Conservation (phyloP, 192 early-diverging fungal species). For the Spizellomyces sp. region DNA sequence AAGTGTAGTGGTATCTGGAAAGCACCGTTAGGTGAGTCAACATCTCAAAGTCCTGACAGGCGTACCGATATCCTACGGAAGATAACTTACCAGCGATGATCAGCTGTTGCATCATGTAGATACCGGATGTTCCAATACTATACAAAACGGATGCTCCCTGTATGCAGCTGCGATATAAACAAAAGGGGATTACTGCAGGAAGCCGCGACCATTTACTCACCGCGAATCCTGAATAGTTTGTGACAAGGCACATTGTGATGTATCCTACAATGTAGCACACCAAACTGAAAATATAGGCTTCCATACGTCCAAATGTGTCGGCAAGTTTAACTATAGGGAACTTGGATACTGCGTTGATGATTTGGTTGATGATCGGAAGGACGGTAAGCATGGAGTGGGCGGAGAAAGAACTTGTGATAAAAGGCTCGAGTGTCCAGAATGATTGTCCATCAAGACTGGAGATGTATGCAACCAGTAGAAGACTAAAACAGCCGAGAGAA, state of each 20-base stretch:
- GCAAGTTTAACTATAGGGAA: constrained; percentile 9
- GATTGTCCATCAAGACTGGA: neutral
- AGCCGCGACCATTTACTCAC: neutral
- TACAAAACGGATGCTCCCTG: constrained; percentile 2
- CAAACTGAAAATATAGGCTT: constrained; percentile 3
- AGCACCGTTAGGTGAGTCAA: too few species aligned
- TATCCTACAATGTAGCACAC: neutral
- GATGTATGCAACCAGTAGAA: constrained; percentile 5
- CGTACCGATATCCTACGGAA: too few species aligned
- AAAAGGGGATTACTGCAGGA: neutral
- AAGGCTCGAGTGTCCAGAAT: constrained; percentile 6
- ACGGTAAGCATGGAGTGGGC: constrained; percentile 1
- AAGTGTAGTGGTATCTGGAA: constrained; percentile 5
- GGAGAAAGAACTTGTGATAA: constrained; percentile 7
- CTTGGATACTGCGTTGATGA: neutral
- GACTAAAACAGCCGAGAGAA: neutral
- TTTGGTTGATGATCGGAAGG: neutral
- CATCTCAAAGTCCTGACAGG: too few species aligned
- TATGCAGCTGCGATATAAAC: neutral
- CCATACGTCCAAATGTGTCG: constrained; percentile 9
- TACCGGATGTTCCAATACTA: constrained; percentile 2
- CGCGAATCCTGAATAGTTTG: neutral
- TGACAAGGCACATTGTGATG: neutral
- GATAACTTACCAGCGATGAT: constrained; percentile 3
- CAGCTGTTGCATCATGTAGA: constrained; percentile 10